These are phyloP conservation scores for Aureobasidium uvarum DNA, from an alignment of 2,329 filamentous ascomycete genomes.

Conservation along the genomic window DNA sequence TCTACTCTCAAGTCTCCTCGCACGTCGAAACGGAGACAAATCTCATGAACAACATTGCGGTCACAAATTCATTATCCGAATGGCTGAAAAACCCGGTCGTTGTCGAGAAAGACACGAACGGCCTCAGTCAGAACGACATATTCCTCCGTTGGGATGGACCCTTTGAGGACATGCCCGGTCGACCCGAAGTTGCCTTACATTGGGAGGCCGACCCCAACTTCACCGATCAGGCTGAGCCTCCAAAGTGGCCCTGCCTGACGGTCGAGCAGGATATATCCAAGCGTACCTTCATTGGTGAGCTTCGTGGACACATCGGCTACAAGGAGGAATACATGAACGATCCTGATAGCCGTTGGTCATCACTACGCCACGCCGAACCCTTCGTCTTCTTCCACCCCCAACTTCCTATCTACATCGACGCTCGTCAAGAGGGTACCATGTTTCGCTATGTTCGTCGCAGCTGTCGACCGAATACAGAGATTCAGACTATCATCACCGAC, in stretches of 20 bases:
- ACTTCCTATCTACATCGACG: conserved; percentile 90
- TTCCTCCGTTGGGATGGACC: conserved; percentile 62
- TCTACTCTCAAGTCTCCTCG: conserved; percentile 41
- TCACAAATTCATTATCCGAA: conserved; percentile 69
- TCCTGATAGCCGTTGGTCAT: conserved; percentile 48
- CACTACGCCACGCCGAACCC: conserved; percentile 51
- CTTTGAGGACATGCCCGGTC: conserved; percentile 54
- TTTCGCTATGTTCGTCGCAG: conserved; percentile 90
- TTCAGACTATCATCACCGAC: conserved; percentile 81
- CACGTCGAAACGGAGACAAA: conserved; percentile 64
- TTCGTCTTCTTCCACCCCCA: conserved; percentile 70
- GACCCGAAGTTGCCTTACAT: conserved; percentile 54
- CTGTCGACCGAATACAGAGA: conserved; percentile 81
- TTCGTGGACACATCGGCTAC: conserved; percentile 60
- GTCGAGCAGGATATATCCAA: conserved; percentile 52
- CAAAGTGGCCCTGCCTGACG: conserved; percentile 69
- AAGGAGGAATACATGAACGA: conserved; percentile 50
- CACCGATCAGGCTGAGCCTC: conserved; percentile 55
- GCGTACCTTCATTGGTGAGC: conserved; percentile 63
- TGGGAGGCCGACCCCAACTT: conserved; percentile 51
- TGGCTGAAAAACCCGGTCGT: conserved; percentile 76
- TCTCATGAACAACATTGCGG: conserved; percentile 70
- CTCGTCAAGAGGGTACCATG: conserved; percentile 77
- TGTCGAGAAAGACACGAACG: conserved; percentile 65
- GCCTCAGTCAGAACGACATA: conserved; percentile 62